Percentiles rank a stretch among this genome's conserved stretches.
These are phyloP conservation scores for Nelumbo lutea DNA, from an alignment of 164 flowering plant species.

Conservation along the genomic window DNA sequence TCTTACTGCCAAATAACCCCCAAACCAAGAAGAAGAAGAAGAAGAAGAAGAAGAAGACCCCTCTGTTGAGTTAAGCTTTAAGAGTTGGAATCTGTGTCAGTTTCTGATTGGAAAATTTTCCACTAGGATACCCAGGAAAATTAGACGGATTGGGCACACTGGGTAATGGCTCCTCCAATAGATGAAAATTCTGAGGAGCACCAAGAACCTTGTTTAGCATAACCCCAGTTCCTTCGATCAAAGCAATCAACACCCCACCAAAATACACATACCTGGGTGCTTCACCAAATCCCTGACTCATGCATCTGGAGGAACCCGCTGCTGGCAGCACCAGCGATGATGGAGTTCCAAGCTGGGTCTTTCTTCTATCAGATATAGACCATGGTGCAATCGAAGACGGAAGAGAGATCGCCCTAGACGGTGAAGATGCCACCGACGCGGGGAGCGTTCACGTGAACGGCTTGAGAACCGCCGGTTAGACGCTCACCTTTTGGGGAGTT, in stretches of 20 bases:
- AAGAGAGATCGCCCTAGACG: conserved; percentile 85
- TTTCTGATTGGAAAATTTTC: no score
- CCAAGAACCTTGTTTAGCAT: conserved; percentile 48
- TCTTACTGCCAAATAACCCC: conserved; percentile 53
- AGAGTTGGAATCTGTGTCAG: no score
- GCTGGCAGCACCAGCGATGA: conserved; percentile 90
- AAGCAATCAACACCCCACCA: conserved; percentile 73
- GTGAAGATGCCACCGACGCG: conserved; percentile 86
- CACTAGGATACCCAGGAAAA: no score
- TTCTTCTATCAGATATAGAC: conserved; percentile 84
- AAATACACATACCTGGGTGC: conserved; percentile 53
- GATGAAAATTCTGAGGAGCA: conserved; percentile 42
- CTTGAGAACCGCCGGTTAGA: conserved; percentile 63
- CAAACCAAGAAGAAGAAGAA: conserved; percentile 53
- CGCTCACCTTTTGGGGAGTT: conserved; percentile 73
- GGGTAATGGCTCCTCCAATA: conserved; percentile 49
- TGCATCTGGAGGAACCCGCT: conserved; percentile 79
- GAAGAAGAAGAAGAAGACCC: conserved; percentile 20
- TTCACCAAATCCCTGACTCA: conserved; percentile 58
- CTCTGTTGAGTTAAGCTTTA: background rate
- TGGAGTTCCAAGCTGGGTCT: conserved; percentile 86
- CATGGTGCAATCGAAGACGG: conserved; percentile 76
- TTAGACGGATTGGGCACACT: background rate
- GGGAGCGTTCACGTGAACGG: conserved; percentile 82
- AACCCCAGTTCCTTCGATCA: conserved; percentile 86